Base-by-base conservation (phyloP, 2,329 filamentous ascomycete species). In the Alternaria ventricosa region DNA sequence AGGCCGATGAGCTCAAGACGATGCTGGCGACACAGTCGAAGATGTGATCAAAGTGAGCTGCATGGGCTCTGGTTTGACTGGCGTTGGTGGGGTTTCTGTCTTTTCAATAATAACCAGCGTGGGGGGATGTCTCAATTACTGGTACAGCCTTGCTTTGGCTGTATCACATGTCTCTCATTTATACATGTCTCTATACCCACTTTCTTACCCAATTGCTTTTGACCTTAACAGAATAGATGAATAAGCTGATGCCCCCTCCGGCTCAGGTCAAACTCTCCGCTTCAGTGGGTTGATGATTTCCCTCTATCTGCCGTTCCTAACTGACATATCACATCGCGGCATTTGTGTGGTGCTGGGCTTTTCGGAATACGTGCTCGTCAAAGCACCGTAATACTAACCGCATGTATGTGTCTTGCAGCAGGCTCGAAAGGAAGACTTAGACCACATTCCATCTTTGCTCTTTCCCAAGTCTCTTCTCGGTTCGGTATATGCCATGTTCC, bases 1-100 rank as follows among this genome's bases (percentile, higher is more conserved):
- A 59, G 30, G 25, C 62, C 8, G 59, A 53, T 8, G 58, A 36
- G 33, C 44, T 65, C 18, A 45, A 47, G 28, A 45, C 63, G 15
- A 28, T 63, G 55, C 44, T 63, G 20, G 33, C 36, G 33, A 22
- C 25, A 45, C 23, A 59, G 44, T 33, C 33, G 23, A 55, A 41
- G 45, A n/a, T 60, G 12, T 55, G 55, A 58, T 23, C 36, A 30
- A 33, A 18, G 27, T 18, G 12, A n/a, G 25, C 6, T 25, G 13
- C 3, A 7, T 20, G 11, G 33, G n/a, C 23, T 18, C 10, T n/a
- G 22, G 23, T 55, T 11, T 15, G 15, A 28, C 36, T 27, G 53
- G 33, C 23, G 53, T 55, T 55, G 47, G 25, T 25, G 47, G 22
- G 20, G 20, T 44, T 8, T 55, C 15, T 55, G 20, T 20, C 33